These are phyloP conservation scores for Solanum piurae DNA, from an alignment of 257 asterid genomes.

Conservation along the genomic window DNA sequence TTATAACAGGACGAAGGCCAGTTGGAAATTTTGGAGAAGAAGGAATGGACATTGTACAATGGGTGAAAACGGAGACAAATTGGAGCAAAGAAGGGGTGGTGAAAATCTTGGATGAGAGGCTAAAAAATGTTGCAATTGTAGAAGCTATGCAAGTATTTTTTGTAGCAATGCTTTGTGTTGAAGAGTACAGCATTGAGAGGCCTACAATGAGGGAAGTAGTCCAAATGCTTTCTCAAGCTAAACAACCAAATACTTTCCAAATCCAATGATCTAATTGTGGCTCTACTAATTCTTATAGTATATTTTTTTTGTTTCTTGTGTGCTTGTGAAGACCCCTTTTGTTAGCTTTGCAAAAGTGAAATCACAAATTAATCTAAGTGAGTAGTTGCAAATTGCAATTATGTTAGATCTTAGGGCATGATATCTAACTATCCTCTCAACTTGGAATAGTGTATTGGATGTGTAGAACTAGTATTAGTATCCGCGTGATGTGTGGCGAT, in stretches of 20 bases:
- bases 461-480: background rate
- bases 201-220: conserved; percentile 37
- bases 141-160: conserved; percentile 38
- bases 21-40: conserved; percentile 31
- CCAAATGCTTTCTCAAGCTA: conserved; percentile 39
- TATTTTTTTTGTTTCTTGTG: background rate
- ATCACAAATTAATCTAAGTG: background rate
- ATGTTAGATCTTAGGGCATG: background rate
- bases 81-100: conserved; percentile 33
- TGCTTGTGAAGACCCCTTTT: background rate
- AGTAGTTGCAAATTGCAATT: background rate
- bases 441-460: background rate
- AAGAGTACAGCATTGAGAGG: conserved; percentile 29
- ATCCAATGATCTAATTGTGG: conserved; percentile 14
- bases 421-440: background rate
- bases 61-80: conserved; percentile 22
- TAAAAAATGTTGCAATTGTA: conserved; percentile 16
- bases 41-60: conserved; percentile 26
- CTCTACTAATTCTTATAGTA: background rate
- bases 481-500: background rate
- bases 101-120: conserved; percentile 27
- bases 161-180: conserved; percentile 36
- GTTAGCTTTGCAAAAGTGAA: background rate
- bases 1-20: conserved; percentile 24
- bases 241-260: conserved; percentile 28